Evolutionary conservation across 805 yeast genomes (phyloP), one percentile per base, ranked within the genome.

Genomic region (Nakazawaea laoshanensis): DNA sequence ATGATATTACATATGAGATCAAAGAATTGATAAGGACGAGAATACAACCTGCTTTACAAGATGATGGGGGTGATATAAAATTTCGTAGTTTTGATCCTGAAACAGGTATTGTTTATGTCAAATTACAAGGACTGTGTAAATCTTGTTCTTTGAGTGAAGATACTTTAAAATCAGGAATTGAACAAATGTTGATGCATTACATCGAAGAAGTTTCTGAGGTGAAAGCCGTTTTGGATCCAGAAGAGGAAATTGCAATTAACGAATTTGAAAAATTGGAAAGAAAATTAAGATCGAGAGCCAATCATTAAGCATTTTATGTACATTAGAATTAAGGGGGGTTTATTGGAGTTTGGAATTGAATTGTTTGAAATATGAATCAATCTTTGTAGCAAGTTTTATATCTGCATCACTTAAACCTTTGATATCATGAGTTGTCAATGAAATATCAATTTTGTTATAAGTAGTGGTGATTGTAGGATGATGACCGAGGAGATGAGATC

Each of bases 241-340:
- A 58, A 42, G 63, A 58, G 36, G 62, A 57, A 53, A 68, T 86
- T 24, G 89, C 95, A 1, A 53, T 84, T 30, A 70, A 74, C 41
- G 95, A 87, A 56, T 86, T 85, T 55, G 89, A 84, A 48, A 83
- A 84, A 55, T 67, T 87, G 33, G 96, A 87, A 53, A 65, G 70
- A 44, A 67, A 62, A 41, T 57, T 77, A 38, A 57, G 64, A 39
- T 25, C 29, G 17, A 27, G 36, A 13, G 20, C 18, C 22, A 11
- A 6, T 26, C 12, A n/a, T 11, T n/a, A 18, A 17, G n/a, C 17
- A 11, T 30, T 15, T 30, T 30, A 9, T 20, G 10, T 20, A 7
- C 10, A 20, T 7, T 10, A 8, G 22, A 20, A 20, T 7, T 10
- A 7, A 10, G 7, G 10, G 22, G 22, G 9, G 7, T 20, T 13